Base-by-base conservation (phyloP, 495 filamentous ascomycete species). In the Clavariopsis aquatica region DNA sequence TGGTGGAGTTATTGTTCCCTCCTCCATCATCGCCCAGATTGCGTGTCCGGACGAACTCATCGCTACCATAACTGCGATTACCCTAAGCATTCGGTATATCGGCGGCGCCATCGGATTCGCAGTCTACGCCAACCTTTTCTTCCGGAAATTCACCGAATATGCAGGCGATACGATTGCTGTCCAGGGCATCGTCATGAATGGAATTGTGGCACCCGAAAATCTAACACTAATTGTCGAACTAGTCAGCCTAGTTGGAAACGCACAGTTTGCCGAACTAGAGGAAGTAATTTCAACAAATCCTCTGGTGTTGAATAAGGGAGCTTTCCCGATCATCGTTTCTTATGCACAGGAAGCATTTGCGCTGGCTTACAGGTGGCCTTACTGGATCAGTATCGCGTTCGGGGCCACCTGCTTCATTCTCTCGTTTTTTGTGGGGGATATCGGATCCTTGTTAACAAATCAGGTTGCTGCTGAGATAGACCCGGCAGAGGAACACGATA, bases 11-110 rank as follows among this genome's bases (percentile, higher is more conserved):
- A 85, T 89, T 13, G 86, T 90, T 15, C 88, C 87, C 0, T 86
- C 87, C 10, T 85, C 83, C 13, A 43, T 43, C 38, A 87, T 89
- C 45, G 85, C 85, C 3, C 89, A 86, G 3, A 90, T 90, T 68
- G 87, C 90, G 62, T 89, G 87, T 62, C 85, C 87, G 5, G 84
- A 85, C 72, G 87, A 90, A 58, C 75, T 90, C 0, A 89, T 91
- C 68, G 88, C 88, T 9, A 76, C 90, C n/a, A 75, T 90, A 0
- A 89, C 90, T 67, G 88, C 88, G 12, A 76, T 91, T 19, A 75
- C 73, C 20, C 67, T 75, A 49, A 56, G 71, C 60, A 69, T 73
- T 41, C 73, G 73, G 23, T 66, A 70, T 46, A 64, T 72, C 52
- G 71, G 71, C 46, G 72, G 73, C 29, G 54, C 60, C n/a, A 66